phyloP scores from a whole-genome alignment of 2,329 filamentous ascomycete species.

The Dactylellina cionopaga region DNA sequence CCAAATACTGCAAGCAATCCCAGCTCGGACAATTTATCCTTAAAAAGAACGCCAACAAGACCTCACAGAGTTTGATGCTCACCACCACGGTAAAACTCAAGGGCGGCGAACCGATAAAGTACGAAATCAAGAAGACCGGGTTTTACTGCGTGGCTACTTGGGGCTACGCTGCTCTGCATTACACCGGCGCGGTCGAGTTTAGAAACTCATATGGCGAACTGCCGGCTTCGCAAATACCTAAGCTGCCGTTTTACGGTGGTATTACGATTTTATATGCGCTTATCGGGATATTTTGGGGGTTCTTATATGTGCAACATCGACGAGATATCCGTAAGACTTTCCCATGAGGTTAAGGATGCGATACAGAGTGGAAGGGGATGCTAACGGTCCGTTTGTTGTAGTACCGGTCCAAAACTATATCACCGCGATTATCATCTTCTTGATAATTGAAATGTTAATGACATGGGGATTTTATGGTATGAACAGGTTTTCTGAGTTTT shows the following conservation, averaged over 20 bases:
- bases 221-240: constrained; percentile 92
- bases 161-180: constrained; percentile 71
- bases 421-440: constrained; percentile 91
- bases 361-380: constrained; percentile 4
- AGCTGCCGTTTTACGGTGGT: constrained; percentile 95
- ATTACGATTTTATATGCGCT: constrained; percentile 93
- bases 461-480: constrained; percentile 96
- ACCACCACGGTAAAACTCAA: constrained; percentile 86
- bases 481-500: constrained; percentile 55
- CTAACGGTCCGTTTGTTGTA: constrained; percentile 62
- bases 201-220: constrained; percentile 96
- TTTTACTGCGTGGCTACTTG: constrained; percentile 94
- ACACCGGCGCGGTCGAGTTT: constrained; percentile 85
- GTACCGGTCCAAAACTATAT: constrained; percentile 99
- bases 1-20: constrained; percentile 77
- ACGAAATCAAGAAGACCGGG: constrained; percentile 86
- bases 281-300: constrained; percentile 86
- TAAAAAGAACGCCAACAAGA: constrained; percentile 76
- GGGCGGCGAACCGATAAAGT: constrained; percentile 76
- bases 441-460: constrained; percentile 95
- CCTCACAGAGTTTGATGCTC: constrained; percentile 76
- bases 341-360: neutral
- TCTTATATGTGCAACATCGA: constrained; percentile 93
- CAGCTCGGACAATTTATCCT: constrained; percentile 87
- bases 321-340: constrained; percentile 79